phyloP scores from a whole-genome alignment of 352 stramenopile genomes.

The Achlya hypogyna region DNA sequence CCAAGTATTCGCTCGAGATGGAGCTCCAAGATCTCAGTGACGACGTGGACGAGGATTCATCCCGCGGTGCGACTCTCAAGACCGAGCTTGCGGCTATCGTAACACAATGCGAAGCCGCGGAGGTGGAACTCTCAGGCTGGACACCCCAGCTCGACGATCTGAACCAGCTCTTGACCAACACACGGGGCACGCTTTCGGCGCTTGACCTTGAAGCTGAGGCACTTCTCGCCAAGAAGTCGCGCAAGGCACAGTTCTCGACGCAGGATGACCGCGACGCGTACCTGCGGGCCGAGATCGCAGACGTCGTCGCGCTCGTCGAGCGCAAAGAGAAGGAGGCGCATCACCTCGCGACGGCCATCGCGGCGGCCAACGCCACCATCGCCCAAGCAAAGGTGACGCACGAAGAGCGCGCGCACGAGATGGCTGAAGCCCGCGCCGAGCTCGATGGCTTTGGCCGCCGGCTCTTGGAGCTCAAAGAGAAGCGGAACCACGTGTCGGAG shows the following conservation, averaged over 20 bases:
- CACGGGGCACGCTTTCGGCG: slow-evolving; percentile 23
- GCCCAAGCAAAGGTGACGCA: slow-evolving; percentile 38
- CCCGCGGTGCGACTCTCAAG: slow-evolving; percentile 34
- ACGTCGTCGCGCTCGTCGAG: slow-evolving; percentile 48
- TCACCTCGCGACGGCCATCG: slow-evolving; percentile 33
- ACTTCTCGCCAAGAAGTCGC: slow-evolving; percentile 94
- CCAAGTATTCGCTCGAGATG: slow-evolving; percentile 68
- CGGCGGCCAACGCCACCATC: slow-evolving; percentile 35
- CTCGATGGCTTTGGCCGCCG: slow-evolving; percentile 45
- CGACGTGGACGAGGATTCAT: slow-evolving; percentile 34
- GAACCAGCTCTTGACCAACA: slow-evolving; percentile 44
- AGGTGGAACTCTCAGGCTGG: slow-evolving; percentile 41
- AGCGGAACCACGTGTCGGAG: slow-evolving; percentile 67
- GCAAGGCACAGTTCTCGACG: slow-evolving; percentile 90
- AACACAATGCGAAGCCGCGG: slow-evolving; percentile 42
- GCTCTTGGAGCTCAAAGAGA: slow-evolving; percentile 65
- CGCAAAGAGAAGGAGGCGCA: slow-evolving; percentile 50
- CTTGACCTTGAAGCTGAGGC: slow-evolving; percentile 45
- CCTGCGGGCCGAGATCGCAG: slow-evolving; percentile 49
- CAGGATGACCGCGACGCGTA: slow-evolving; percentile 90
- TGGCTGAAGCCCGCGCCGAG: slow-evolving; percentile 40
- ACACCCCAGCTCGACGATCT: slow-evolving; percentile 43
- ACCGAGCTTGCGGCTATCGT: slow-evolving; percentile 50
- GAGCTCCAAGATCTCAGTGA: slow-evolving; percentile 71
- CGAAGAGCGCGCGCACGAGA: slow-evolving; percentile 34